Base-by-base conservation (phyloP, 2,329 filamentous ascomycete species). In the Keithomyces neogunnii region DNA sequence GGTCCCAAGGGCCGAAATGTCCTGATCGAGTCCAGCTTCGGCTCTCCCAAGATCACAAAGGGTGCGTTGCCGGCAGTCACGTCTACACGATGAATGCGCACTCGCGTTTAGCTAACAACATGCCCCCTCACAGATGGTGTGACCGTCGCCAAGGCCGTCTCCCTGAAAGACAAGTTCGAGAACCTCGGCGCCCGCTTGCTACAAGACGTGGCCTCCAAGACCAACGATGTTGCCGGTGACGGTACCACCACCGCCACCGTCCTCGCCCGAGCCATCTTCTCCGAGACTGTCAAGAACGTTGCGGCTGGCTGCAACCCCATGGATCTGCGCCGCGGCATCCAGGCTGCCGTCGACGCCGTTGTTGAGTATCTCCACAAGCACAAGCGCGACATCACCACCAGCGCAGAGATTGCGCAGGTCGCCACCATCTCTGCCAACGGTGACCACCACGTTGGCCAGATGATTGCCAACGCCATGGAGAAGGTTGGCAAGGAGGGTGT, bases 401-500 rank as follows among this genome's bases (percentile, higher is more conserved):
- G 88, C 68, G 89, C 85, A 65, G 93, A 99, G 80, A 89, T 99
- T 66, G 90, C 92, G 49, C 93, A 99, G 78, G 93, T 99, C 56
- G 93, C 93, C 59, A 97, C 93, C 63, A 99, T 99, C 76, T 92
- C 86, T 62, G 93, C 93, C 71, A 99, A 99, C 75, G 93, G 93
- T 62, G 93, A 99, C 69, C 84, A 83, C 53, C 91, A 96, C 75
- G 89, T 99, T 66, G 93, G 93, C 64, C 85, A 89, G 75, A 83
- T 99, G 68, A 93, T 99, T 71, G 91, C 93, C 68, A 96, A 85
- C 69, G 93, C 93, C 62, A 99, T 99, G 93, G 93, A 99, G 82
- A 96, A 95, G 82, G 93, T 99, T 58, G 93, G 93, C 74, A 99
- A 99, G 83, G 93, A 99, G 79, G 93, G 93, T 80, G 93, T 99